phyloP scores from a whole-genome alignment of 2,329 filamentous ascomycete genomes.

The Nectriaceae sp. region DNA sequence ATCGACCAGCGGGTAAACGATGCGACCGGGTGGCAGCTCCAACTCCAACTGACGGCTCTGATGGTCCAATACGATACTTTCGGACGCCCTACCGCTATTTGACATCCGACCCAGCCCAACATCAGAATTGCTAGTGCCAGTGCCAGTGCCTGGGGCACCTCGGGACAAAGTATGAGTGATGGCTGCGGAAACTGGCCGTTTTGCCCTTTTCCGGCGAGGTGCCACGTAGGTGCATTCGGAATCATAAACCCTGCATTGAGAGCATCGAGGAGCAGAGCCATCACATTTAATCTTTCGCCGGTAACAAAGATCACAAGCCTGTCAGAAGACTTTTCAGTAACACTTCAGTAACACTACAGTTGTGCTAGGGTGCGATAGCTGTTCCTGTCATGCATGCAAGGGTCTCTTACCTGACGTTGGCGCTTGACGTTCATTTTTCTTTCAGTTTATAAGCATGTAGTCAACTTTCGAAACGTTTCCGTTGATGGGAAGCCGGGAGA shows the following conservation, averaged over 20 bases:
- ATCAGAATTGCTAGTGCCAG: background rate
- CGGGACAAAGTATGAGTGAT: background rate
- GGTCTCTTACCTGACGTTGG: background rate
- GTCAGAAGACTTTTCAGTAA: background rate
- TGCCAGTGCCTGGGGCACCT: background rate
- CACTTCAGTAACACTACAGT: background rate
- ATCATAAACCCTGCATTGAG: conserved; percentile 8
- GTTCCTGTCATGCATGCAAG: background rate
- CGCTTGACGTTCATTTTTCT: background rate
- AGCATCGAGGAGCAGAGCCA: conserved; percentile 9
- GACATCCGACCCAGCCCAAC: background rate
- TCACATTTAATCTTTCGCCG: conserved; percentile 19
- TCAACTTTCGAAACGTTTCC: no score
- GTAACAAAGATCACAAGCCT: conserved; percentile 22
- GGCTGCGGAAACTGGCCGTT: background rate
- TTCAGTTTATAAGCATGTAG: background rate
- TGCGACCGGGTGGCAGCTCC: background rate
- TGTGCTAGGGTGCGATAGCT: background rate
- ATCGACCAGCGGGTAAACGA: background rate
- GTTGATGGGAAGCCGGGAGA: no score
- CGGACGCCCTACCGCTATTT: background rate
- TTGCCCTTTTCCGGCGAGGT: conserved; percentile 2
- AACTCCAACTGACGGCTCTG: background rate
- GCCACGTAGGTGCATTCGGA: conserved; percentile 5
- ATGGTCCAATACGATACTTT: background rate